These are phyloP conservation scores for Ligustrum vulgare DNA, from an alignment of 257 asterid genomes.

Conservation along the genomic window DNA sequence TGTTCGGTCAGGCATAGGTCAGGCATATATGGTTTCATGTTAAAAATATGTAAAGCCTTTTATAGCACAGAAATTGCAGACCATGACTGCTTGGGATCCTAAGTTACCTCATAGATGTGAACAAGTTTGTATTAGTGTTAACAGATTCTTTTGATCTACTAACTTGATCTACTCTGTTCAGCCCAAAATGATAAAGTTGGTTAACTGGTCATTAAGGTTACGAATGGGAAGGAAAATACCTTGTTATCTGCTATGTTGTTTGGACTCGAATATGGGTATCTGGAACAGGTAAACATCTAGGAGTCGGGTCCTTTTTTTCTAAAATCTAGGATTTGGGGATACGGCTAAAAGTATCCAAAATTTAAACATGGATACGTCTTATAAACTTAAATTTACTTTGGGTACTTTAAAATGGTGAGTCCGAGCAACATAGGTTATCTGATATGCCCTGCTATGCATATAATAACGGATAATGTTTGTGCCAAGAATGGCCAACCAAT, in stretches of 20 bases:
- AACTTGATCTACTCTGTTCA: neutral
- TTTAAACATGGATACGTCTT: too few species aligned
- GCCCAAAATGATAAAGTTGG: neutral
- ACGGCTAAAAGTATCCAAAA: too few species aligned
- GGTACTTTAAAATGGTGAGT: too few species aligned
- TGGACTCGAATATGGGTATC: too few species aligned
- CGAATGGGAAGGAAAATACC: neutral
- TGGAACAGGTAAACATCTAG: too few species aligned
- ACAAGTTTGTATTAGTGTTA: neutral
- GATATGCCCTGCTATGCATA: neutral
- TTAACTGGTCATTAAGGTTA: neutral
- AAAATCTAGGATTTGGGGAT: too few species aligned
- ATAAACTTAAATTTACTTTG: too few species aligned
- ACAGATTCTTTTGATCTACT: neutral
- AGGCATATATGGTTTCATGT: neutral
- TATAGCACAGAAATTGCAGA: neutral
- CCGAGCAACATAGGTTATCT: neutral
- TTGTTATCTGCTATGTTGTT: neutral
- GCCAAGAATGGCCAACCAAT: neutral
- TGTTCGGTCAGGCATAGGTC: neutral
- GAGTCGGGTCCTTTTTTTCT: too few species aligned
- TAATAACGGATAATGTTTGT: neutral
- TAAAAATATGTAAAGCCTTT: neutral
- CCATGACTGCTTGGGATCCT: neutral
- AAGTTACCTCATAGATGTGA: neutral